These are phyloP conservation scores for Microdochium nivale DNA, from an alignment of 2,329 filamentous ascomycete species.

Conservation along the genomic window DNA sequence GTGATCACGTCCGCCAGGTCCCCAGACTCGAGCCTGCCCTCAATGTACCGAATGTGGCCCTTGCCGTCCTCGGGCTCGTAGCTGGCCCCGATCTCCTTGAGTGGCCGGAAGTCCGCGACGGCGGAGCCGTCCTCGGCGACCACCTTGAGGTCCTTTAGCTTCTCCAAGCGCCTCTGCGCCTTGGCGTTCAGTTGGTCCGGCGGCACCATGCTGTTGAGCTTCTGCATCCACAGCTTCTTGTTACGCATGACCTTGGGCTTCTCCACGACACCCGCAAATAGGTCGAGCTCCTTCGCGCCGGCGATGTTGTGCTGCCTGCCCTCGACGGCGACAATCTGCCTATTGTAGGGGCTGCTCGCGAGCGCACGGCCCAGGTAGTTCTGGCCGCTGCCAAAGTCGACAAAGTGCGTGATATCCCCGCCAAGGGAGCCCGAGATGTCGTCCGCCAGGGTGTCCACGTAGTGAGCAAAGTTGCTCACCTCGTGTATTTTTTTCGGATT, in stretches of 20 bases:
- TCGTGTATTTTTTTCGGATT: slow-evolving; percentile 94
- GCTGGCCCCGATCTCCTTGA: slow-evolving; percentile 37
- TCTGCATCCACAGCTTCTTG: slow-evolving; percentile 65
- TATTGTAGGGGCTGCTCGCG: slow-evolving; percentile 77
- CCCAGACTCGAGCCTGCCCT: slow-evolving; percentile 64
- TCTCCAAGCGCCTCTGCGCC: slow-evolving; percentile 24
- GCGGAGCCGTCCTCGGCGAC: slow-evolving; percentile 16
- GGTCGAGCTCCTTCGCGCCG: slow-evolving; percentile 75
- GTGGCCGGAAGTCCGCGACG: slow-evolving; percentile 40
- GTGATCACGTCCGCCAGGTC: slow-evolving; percentile 60
- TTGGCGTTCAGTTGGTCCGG: slow-evolving; percentile 32
- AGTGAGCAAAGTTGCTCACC: slow-evolving; percentile 82
- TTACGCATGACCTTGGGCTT: slow-evolving; percentile 69
- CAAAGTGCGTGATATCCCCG: slow-evolving; percentile 67
- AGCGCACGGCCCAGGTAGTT: slow-evolving; percentile 90
- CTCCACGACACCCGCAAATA: slow-evolving; percentile 68
- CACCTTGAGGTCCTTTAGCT: slow-evolving; percentile 17
- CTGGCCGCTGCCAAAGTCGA: slow-evolving; percentile 94
- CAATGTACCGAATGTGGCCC: slow-evolving; percentile 69
- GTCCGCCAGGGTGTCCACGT: slow-evolving; percentile 55
- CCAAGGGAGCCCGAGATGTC: slow-evolving; percentile 50
- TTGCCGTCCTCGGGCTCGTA: slow-evolving; percentile 52
- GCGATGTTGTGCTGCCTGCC: slow-evolving; percentile 78
- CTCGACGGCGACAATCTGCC: slow-evolving; percentile 84
- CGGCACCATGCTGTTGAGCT: slow-evolving; percentile 32